Percentiles rank a stretch among this genome's conserved stretches.
Conservation (phyloP, 202 grass and related monocot genomes). For the Alloteropsis angusta region DNA sequence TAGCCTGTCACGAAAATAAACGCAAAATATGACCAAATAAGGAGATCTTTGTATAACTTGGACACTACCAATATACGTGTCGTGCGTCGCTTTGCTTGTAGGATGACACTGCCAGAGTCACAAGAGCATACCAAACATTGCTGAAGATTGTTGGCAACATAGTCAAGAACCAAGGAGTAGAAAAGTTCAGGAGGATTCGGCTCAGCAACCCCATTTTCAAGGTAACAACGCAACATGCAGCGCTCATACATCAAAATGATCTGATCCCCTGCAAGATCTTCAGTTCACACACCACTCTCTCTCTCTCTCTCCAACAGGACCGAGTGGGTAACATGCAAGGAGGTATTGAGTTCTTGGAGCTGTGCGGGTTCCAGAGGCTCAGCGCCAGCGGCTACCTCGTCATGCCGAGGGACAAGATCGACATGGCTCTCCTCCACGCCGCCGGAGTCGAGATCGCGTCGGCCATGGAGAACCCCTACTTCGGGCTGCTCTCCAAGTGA, state of each 20-base stretch:
- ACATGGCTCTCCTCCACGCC: conserved; percentile 37
- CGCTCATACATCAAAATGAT: background rate
- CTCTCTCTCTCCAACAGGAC: conserved; percentile 38
- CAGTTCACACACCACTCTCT: background rate
- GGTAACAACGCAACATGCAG: background rate
- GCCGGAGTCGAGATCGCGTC: conserved; percentile 49
- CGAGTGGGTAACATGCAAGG: conserved; percentile 58
- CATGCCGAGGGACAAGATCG: conserved; percentile 44
- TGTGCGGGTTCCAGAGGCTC: conserved; percentile 75
- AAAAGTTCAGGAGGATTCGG: conserved; percentile 58
- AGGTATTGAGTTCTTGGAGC: conserved; percentile 65
- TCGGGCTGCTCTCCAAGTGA: conserved; percentile 72
- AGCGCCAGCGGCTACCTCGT: conserved; percentile 36
- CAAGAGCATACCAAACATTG: conserved; percentile 65
- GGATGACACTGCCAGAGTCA: conserved; percentile 55
- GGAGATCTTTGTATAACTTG: background rate
- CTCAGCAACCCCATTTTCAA: conserved; percentile 53
- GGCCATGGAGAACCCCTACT: conserved; percentile 75
- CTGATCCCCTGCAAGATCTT: background rate
- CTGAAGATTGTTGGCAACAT: conserved; percentile 60
- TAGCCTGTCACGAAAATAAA: background rate
- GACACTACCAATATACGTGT: background rate
- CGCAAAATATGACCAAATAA: background rate
- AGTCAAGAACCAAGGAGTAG: conserved; percentile 49
- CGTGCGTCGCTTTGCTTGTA: conserved; percentile 7